Percentiles rank a stretch among this genome's conserved stretches.
These are phyloP conservation scores for Aspergillus flavus DNA, from an alignment of 2,329 filamentous ascomycete genomes.

Conservation along the genomic window DNA sequence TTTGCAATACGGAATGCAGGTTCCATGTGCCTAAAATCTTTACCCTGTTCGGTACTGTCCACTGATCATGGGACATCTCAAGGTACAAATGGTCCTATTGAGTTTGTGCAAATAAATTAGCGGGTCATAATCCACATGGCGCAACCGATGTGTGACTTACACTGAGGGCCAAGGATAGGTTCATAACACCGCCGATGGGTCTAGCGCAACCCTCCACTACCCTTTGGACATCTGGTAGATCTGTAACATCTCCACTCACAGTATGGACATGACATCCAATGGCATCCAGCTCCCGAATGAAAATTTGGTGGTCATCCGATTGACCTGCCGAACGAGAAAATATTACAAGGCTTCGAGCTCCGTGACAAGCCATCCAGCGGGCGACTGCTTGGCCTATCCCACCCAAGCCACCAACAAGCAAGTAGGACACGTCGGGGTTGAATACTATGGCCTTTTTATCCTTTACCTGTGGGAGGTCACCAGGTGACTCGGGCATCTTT, in stretches of 20 bases:
- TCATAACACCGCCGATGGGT: slow-evolving; percentile 20
- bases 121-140: not conserved
- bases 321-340: slow-evolving; percentile 9
- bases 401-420: too few relatives aligned
- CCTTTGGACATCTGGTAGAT: slow-evolving; percentile 7
- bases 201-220: not conserved
- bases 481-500: not conserved
- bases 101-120: not conserved
- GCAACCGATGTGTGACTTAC: not conserved
- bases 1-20: not conserved
- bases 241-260: slow-evolving; percentile 9
- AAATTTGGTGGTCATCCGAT: slow-evolving; percentile 2
- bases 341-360: slow-evolving; percentile 14
- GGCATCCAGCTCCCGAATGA: slow-evolving; percentile 8
- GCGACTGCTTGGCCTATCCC: too few relatives aligned
- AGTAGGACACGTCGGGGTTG: too few relatives aligned
- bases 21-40: slow-evolving; percentile 1
- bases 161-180: slow-evolving; percentile 2
- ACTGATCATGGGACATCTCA: not conserved
- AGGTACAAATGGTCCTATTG: not conserved
- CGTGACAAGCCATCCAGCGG: slow-evolving; percentile 16
- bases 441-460: too few relatives aligned
- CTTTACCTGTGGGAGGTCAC: too few relatives aligned
- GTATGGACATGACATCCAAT: slow-evolving; percentile 6
- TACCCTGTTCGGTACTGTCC: not conserved